Conservation (phyloP, 2,329 filamentous ascomycete genomes). For the Cryphonectria japonica region DNA sequence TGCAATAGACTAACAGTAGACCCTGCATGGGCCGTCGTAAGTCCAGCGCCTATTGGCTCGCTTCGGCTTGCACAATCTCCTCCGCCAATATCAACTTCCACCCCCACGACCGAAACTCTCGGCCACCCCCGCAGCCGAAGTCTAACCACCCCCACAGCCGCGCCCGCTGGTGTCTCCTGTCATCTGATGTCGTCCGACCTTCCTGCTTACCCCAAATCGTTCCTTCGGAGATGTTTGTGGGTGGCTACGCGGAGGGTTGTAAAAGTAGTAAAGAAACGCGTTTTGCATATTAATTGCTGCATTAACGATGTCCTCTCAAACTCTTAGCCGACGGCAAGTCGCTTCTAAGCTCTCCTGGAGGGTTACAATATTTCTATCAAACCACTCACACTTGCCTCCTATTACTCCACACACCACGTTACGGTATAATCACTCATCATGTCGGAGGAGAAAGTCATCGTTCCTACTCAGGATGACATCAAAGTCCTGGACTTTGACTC, state of each 20-base stretch:
- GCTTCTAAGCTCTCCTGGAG: conserved; percentile 6
- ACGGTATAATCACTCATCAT: background rate
- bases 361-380: conserved; percentile 6
- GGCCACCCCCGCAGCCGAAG: conserved; percentile 24
- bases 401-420: background rate
- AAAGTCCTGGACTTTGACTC: conserved; percentile 24
- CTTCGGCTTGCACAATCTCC: conserved; percentile 21
- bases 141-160: conserved; percentile 20
- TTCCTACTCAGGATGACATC: conserved; percentile 20
- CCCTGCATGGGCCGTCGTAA: background rate
- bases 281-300: background rate
- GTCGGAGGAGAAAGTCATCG: conserved; percentile 19
- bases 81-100: conserved; percentile 12
- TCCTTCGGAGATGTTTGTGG: conserved; percentile 11
- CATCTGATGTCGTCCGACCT: background rate
- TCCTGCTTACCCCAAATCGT: no score
- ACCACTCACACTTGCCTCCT: background rate
- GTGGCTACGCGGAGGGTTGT: background rate
- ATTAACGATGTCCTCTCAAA: background rate
- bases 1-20: background rate
- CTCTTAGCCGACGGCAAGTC: conserved; percentile 5
- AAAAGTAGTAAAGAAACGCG: background rate
- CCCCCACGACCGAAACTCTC: conserved; percentile 15
- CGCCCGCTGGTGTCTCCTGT: conserved; percentile 2
- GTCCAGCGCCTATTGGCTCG: conserved; percentile 11